Percentiles rank a stretch among this genome's conserved stretches.
Conservation (phyloP, 139 green algal genomes). For the Chlorokybus atmophyticus region DNA sequence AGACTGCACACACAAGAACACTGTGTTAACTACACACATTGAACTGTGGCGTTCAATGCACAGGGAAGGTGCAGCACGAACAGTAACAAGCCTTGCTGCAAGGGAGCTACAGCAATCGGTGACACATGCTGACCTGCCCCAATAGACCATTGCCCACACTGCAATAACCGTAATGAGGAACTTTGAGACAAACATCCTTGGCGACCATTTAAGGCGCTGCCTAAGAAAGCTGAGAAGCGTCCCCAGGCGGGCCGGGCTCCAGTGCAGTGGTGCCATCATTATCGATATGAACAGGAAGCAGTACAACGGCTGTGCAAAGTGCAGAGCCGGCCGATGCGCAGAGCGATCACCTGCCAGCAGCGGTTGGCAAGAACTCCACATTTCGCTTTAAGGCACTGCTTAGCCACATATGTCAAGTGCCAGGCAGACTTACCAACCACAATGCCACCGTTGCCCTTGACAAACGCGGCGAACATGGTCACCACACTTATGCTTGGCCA, state of each 20-base stretch:
- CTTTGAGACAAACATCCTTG: not conserved
- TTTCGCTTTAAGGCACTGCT: no score
- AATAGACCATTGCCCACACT: no score
- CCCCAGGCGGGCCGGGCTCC: conserved; percentile 1
- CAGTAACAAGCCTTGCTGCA: no score
- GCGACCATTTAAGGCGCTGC: not conserved
- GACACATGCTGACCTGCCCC: no score
- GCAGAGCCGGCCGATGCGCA: conserved; percentile 43
- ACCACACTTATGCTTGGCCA: no score
- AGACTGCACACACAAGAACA: conserved; percentile 36
- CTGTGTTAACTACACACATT: no score
- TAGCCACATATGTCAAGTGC: no score
- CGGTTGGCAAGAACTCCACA: no score
- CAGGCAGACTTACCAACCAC: conserved; percentile 79
- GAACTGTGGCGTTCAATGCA: no score
- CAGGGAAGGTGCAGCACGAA: no score
- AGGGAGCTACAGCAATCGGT: no score
- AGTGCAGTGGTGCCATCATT: conserved; percentile 33
- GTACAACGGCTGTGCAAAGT: conserved; percentile 72
- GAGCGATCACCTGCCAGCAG: no score
- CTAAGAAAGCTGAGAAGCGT: not conserved
- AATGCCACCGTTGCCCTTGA: conserved; percentile 67
- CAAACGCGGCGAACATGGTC: conserved; percentile 38
- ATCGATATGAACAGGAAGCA: conserved; percentile 41
- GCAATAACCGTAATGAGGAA: not conserved